These are phyloP conservation scores for Cylindrotheca fusiformis DNA, from an alignment of 108 stramenopile species.

Conservation along the genomic window DNA sequence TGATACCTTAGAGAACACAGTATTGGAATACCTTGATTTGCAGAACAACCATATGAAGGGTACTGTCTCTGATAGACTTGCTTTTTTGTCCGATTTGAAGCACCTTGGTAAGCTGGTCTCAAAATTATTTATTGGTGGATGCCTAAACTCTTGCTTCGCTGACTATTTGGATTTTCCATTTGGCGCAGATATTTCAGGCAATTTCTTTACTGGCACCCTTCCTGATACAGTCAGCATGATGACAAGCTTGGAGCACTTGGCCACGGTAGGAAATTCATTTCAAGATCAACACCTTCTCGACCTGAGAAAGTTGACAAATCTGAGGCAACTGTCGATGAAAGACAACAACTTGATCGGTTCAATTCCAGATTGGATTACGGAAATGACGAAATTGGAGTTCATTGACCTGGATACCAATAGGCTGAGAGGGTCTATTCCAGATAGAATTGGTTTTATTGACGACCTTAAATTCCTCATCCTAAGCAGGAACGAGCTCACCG, in stretches of 20 bases:
- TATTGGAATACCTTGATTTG: slow-evolving; percentile 19
- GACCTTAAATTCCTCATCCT: slow-evolving; percentile 25
- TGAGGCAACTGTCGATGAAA: slow-evolving; percentile 37
- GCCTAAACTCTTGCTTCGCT: too few species aligned
- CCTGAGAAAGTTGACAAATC: slow-evolving; percentile 18
- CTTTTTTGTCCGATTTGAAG: slow-evolving; percentile 14
- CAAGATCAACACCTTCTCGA: slow-evolving; percentile 4
- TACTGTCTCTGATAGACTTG: slow-evolving; percentile 13
- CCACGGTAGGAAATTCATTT: slow-evolving; percentile 14
- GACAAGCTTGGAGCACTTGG: slow-evolving; percentile 23
- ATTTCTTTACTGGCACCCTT: slow-evolving; percentile 25
- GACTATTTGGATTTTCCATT: too few species aligned
- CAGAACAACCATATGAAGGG: slow-evolving; percentile 17
- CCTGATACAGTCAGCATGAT: slow-evolving; percentile 21
- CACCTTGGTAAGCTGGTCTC: too few species aligned
- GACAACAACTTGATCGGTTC: slow-evolving; percentile 26
- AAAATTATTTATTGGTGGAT: too few species aligned
- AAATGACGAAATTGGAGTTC: slow-evolving; percentile 24
- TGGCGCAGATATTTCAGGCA: slow-evolving; percentile 30
- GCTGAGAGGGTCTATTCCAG: slow-evolving; percentile 27
- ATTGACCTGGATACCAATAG: slow-evolving; percentile 42
- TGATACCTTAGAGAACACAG: slow-evolving; percentile 5
- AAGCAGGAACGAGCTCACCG: slow-evolving; percentile 39
- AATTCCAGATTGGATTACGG: slow-evolving; percentile 30
- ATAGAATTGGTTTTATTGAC: slow-evolving; percentile 9